Percentiles rank a stretch among this genome's conserved stretches.
These are phyloP conservation scores for Podospora conica DNA, from an alignment of 495 filamentous ascomycete genomes.

Conservation along the genomic window DNA sequence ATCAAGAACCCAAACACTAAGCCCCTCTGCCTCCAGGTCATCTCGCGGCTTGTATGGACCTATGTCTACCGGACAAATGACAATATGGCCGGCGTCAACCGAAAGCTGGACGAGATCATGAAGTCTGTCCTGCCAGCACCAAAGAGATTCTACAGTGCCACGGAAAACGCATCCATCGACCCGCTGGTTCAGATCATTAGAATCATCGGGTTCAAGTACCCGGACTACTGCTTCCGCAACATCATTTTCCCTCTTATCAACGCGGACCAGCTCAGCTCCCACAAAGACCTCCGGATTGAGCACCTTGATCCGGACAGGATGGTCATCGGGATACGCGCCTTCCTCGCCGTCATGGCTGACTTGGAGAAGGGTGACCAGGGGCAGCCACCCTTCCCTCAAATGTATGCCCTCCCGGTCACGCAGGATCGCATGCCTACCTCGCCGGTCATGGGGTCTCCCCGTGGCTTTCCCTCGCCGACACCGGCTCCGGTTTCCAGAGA, in stretches of 20 bases:
- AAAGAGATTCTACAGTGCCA: slow-evolving; percentile 68
- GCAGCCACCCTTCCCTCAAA: slow-evolving; percentile 73
- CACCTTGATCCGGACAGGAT: slow-evolving; percentile 94
- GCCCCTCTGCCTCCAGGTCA: slow-evolving; percentile 76
- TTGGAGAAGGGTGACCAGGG: slow-evolving; percentile 78
- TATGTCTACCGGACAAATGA: slow-evolving; percentile 85
- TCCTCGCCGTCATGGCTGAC: slow-evolving; percentile 86
- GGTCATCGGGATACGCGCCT: slow-evolving; percentile 90
- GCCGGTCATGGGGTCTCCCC: slow-evolving; percentile 45
- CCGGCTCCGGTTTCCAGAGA: slow-evolving; percentile 30
- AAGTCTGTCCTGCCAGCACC: slow-evolving; percentile 72
- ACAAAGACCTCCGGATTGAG: slow-evolving; percentile 78
- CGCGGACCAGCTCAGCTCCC: slow-evolving; percentile 73
- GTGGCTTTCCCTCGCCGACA: slow-evolving; percentile 23
- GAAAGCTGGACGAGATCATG: slow-evolving; percentile 82
- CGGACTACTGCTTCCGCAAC: slow-evolving; percentile 82
- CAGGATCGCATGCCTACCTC: slow-evolving; percentile 47
- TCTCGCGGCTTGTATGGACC: slow-evolving; percentile 91
- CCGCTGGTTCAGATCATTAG: slow-evolving; percentile 89
- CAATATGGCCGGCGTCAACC: slow-evolving; percentile 53
- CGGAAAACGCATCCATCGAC: slow-evolving; percentile 74
- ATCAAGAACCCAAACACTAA: slow-evolving; percentile 77
- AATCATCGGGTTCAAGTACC: slow-evolving; percentile 90
- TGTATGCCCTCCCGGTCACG: slow-evolving; percentile 38
- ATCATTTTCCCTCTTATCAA: slow-evolving; percentile 95